phyloP scores from a whole-genome alignment of 768 basidiomycete genomes.

The Macrolepiota fuliginosa region DNA sequence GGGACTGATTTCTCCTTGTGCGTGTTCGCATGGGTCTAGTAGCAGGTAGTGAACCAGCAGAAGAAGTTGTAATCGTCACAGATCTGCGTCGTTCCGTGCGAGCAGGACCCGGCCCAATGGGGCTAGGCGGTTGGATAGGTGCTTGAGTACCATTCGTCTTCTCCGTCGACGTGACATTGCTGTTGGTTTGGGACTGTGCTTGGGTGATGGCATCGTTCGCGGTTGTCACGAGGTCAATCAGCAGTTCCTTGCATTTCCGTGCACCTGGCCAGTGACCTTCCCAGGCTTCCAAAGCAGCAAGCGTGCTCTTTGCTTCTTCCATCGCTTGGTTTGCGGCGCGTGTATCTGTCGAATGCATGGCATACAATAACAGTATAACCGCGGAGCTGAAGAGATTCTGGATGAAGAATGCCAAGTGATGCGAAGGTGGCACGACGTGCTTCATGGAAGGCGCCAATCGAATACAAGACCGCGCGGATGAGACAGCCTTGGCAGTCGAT shows the following conservation, averaged over 20 bases:
- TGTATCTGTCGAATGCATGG: conserved; percentile 77
- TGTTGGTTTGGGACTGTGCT: conserved; percentile 21
- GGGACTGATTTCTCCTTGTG: conserved; percentile 55
- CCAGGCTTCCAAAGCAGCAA: conserved; percentile 73
- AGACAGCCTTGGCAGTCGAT: conserved; percentile 78
- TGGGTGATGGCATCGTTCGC: conserved; percentile 64
- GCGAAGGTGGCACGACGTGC: conserved; percentile 80
- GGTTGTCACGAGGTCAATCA: conserved; percentile 66
- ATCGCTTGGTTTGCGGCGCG: conserved; percentile 68
- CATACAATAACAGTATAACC: conserved; percentile 79
- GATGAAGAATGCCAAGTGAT: conserved; percentile 86
- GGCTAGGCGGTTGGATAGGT: conserved; percentile 19
- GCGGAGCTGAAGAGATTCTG: conserved; percentile 89
- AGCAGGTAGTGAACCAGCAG: conserved; percentile 31
- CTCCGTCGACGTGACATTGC: conserved; percentile 18
- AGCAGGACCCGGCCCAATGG: conserved; percentile 25
- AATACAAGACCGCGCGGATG: conserved; percentile 83
- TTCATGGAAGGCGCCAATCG: conserved; percentile 83
- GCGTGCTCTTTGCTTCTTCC: conserved; percentile 77
- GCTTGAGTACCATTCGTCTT: conserved; percentile 20
- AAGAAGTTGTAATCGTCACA: conserved; percentile 45
- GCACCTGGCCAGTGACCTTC: conserved; percentile 89
- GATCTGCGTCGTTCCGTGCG: conserved; percentile 55
- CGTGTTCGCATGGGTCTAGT: conserved; percentile 48
- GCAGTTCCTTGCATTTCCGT: conserved; percentile 80